Evolutionary conservation across 164 flowering plant genomes (phyloP), one percentile per base, ranked within the genome.

Genomic region (Cinnamomum micranthum): DNA sequence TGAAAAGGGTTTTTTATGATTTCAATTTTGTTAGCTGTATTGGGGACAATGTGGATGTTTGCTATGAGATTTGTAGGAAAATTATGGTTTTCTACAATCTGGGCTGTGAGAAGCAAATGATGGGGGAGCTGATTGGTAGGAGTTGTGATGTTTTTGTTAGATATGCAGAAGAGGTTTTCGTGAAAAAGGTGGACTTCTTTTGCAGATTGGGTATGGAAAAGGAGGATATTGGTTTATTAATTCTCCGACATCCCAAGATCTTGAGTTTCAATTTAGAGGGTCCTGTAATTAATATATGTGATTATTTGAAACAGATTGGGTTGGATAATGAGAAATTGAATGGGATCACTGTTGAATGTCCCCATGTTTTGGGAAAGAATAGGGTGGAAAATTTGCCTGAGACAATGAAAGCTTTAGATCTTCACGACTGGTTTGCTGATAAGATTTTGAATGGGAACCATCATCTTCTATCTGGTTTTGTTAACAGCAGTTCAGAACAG

Each of bases 51-150:
- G 86, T 85, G 71, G 90, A 89, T 81, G 72, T 82, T 71, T 82
- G 87, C 77, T 83, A 81, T 77, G 89, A 84, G 58, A 67, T 86
- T 80, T 89, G 94, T 80, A 85, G 84, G 81, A 92, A 90, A 78
- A 74, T 92, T 73, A 24, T 74, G 75, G 17, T 87, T 41, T 90
- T 92, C 81, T 88, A 88, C 66, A 87, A 85, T 70, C 71, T 89
- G 73, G 90, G 89, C 74, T 86, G 88, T 63, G 83, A 80, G 82
- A 87, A 80, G 76, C 88, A 89, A 65, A 76, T 72, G 76, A 15
- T 86, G 2, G 87, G 86, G 58, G 89, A 86, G 24, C 59, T 87
- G 50, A 76, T 89, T 71, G 86, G 89, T 68, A 80, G 70, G 77
- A 75, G 73, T 25, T 79, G 79, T 69, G 12, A 59, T 9, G 71